phyloP scores from a whole-genome alignment of 257 asterid genomes.

The Penstemon newberryi region DNA sequence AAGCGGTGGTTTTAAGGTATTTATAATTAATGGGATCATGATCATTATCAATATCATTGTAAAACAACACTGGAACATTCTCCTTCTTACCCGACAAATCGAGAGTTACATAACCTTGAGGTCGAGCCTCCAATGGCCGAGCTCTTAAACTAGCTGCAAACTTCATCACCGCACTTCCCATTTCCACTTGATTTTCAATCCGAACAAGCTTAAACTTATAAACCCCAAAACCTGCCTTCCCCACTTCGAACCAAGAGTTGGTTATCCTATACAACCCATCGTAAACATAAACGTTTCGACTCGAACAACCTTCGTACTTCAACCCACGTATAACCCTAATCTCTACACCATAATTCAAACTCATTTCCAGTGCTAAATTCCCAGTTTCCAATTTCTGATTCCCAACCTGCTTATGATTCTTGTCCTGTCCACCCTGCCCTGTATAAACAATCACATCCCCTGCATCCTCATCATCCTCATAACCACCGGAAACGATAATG shows the following conservation, averaged over 20 bases:
- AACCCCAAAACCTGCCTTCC: constrained; percentile 83
- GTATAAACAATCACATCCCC: constrained; percentile 86
- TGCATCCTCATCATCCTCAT: constrained; percentile 79
- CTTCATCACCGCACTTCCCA: constrained; percentile 68
- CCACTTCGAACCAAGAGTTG: constrained; percentile 75
- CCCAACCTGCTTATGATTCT: constrained; percentile 53
- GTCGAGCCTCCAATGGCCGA: constrained; percentile 53
- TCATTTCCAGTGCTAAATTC: constrained; percentile 81
- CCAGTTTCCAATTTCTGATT: constrained; percentile 84
- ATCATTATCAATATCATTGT: constrained; percentile 63
- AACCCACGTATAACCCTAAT: constrained; percentile 85
- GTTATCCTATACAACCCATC: constrained; percentile 72
- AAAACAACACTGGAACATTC: constrained; percentile 61
- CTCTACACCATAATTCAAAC: constrained; percentile 80
- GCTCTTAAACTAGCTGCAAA: constrained; percentile 54
- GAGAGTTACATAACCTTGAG: constrained; percentile 65
- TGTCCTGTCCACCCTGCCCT: constrained; percentile 97
- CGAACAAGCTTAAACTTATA: constrained; percentile 69
- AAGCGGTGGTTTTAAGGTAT: constrained; percentile 47
- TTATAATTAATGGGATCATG: constrained; percentile 59
- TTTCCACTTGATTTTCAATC: constrained; percentile 60
- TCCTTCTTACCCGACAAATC: constrained; percentile 73
- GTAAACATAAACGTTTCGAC: constrained; percentile 77
- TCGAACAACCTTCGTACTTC: constrained; percentile 66
- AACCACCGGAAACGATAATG: constrained; percentile 86